Evolutionary conservation across 441 rosid genomes (phyloP).

Genomic region (Daphne laureola): DNA sequence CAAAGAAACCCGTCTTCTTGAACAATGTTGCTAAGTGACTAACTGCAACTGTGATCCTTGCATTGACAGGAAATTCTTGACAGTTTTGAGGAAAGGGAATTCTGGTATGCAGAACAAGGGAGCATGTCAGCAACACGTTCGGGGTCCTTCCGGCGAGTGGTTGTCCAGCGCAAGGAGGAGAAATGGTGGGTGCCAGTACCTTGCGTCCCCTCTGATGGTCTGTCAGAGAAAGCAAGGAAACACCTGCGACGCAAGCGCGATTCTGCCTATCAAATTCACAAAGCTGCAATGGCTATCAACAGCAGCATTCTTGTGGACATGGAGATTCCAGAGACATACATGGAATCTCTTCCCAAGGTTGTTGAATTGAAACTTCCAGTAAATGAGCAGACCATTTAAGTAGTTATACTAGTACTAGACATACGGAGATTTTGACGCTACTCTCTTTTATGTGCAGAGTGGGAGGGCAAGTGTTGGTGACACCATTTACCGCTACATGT

Average conservation of each 20-base stretch:
- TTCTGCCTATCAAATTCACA: slow-evolving; percentile 60
- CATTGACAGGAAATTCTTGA: slow-evolving; percentile 51
- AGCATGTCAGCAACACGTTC: slow-evolving; percentile 46
- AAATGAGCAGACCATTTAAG: too few species aligned
- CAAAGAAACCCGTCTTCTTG: not conserved
- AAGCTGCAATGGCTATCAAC: slow-evolving; percentile 68
- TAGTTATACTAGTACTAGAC: too few species aligned
- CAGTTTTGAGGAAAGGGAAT: slow-evolving; percentile 46
- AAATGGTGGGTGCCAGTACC: slow-evolving; percentile 84
- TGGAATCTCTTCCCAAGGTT: slow-evolving; percentile 61
- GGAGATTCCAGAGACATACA: slow-evolving; percentile 62
- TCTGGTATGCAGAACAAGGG: slow-evolving; percentile 63
- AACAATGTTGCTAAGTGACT: not conserved
- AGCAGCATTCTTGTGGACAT: slow-evolving; percentile 53
- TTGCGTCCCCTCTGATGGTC: slow-evolving; percentile 50
- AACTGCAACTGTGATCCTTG: slow-evolving; percentile 1
- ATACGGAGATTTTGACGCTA: not conserved
- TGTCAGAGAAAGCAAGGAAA: slow-evolving; percentile 49
- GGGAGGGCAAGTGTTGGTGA: slow-evolving; percentile 62
- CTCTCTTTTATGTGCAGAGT: slow-evolving; percentile 24
- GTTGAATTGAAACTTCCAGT: not conserved
- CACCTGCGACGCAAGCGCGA: slow-evolving; percentile 43
- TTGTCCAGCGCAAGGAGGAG: slow-evolving; percentile 53
- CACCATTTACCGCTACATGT: slow-evolving; percentile 43
- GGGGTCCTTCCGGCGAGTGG: slow-evolving; percentile 55